A percentile compares a stretch with the other conserved stretches of the same genome.
Evolutionary conservation across 73 alveolate genomes (phyloP).

Genomic region (Symbiodinium natans): DNA sequence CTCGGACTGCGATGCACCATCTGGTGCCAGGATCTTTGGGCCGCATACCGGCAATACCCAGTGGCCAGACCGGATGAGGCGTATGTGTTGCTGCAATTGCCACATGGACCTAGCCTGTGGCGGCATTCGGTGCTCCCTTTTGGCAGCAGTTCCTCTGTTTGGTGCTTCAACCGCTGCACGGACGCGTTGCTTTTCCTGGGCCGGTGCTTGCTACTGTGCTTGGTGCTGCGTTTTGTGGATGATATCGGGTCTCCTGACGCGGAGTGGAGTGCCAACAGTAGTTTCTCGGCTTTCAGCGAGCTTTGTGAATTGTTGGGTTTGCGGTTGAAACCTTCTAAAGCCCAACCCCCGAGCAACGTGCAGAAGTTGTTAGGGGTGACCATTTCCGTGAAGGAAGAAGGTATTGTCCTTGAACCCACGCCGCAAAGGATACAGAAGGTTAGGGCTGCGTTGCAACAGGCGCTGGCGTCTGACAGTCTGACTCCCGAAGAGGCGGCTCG

Average conservation of each 20-base stretch:
- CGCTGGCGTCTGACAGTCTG: not conserved
- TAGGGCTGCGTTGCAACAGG: not conserved
- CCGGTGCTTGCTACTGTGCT: not conserved
- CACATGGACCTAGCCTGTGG: not conserved
- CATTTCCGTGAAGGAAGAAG: not conserved
- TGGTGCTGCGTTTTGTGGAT: not conserved
- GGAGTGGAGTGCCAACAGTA: no score
- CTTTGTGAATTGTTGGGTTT: not conserved
- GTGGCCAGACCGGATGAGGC: not conserved
- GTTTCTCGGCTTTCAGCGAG: not conserved
- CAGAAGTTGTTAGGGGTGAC: not conserved
- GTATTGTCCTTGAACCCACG: not conserved
- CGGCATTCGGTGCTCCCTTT: not conserved
- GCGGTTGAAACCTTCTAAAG: not conserved
- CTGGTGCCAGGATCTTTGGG: not conserved
- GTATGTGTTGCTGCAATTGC: not conserved
- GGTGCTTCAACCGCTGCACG: not conserved
- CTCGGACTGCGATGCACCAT: not conserved
- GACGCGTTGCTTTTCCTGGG: not conserved
- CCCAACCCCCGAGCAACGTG: not conserved
- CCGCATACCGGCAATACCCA: not conserved
- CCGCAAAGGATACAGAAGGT: not conserved
- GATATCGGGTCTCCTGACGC: not conserved
- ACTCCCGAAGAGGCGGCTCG: not conserved
- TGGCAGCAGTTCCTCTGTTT: not conserved